phyloP scores from a whole-genome alignment of 768 basidiomycete species.

The Termitomyces titanicus region DNA sequence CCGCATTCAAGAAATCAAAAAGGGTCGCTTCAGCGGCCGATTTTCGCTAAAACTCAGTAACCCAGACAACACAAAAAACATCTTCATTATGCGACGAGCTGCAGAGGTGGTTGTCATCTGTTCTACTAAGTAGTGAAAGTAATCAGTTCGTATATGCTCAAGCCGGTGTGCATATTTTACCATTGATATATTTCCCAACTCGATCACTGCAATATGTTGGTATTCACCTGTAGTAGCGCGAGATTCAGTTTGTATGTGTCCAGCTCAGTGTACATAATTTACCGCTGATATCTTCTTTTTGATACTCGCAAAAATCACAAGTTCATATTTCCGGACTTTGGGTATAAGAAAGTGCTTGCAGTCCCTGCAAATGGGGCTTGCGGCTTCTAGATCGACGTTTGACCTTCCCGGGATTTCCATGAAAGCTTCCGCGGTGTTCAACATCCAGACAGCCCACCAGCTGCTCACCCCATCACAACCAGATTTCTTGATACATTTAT shows the following conservation, averaged over 20 bases:
- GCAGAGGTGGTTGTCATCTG: too few species aligned
- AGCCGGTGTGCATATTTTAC: too few species aligned
- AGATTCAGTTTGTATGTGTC: not conserved
- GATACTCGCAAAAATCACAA: conserved; percentile 27
- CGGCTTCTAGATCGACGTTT: conserved; percentile 11
- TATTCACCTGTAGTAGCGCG: too few species aligned
- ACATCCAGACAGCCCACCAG: conserved; percentile 32
- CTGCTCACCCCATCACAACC: conserved; percentile 15
- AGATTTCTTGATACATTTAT: conserved; percentile 2
- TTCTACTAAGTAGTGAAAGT: not conserved
- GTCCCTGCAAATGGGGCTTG: conserved; percentile 22
- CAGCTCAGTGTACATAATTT: conserved; percentile 1
- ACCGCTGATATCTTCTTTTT: conserved; percentile 30
- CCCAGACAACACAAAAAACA: too few species aligned
- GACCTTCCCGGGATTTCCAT: conserved; percentile 13
- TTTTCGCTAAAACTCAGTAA: too few species aligned
- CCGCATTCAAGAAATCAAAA: too few species aligned
- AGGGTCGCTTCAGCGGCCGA: too few species aligned
- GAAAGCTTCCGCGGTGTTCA: conserved; percentile 27
- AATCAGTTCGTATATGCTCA: not conserved
- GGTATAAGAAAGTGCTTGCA: conserved; percentile 22
- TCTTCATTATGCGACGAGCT: too few species aligned
- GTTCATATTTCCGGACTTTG: conserved; percentile 28
- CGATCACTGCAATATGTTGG: too few species aligned
- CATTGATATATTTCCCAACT: too few species aligned